phyloP scores from a whole-genome alignment of 2,329 filamentous ascomycete species.

The Fusarium camptoceras region DNA sequence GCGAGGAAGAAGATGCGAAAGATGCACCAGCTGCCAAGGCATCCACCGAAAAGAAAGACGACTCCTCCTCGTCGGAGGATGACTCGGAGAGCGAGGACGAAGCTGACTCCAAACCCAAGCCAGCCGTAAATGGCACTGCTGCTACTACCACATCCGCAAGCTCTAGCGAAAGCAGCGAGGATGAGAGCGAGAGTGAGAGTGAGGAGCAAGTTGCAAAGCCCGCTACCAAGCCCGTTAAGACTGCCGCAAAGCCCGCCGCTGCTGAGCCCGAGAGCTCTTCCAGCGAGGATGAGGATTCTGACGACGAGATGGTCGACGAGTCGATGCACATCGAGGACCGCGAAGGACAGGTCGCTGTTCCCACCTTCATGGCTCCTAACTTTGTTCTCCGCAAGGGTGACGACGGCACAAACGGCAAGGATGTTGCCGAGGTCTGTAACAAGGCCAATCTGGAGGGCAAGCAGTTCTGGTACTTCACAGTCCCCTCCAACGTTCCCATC shows the following conservation, averaged over 20 bases:
- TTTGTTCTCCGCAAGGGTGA: slow-evolving; percentile 65
- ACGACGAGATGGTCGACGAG: slow-evolving; percentile 53
- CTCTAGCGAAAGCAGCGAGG: slow-evolving; percentile 44
- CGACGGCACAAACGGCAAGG: slow-evolving; percentile 54
- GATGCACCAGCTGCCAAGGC: slow-evolving; percentile 33
- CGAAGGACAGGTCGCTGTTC: slow-evolving; percentile 54
- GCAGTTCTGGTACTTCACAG: slow-evolving; percentile 84
- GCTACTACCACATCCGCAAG: slow-evolving; percentile 34
- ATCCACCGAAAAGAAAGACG: slow-evolving; percentile 23
- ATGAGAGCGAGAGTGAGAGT: slow-evolving; percentile 37
- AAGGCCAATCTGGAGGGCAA: slow-evolving; percentile 73
- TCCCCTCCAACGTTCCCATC: slow-evolving; percentile 76
- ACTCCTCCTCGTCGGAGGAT: slow-evolving; percentile 45
- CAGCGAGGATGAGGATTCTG: slow-evolving; percentile 46
- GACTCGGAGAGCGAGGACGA: slow-evolving; percentile 48
- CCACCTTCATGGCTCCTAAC: slow-evolving; percentile 62
- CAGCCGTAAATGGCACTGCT: slow-evolving; percentile 30
- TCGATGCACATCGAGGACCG: slow-evolving; percentile 56
- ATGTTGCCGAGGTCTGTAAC: slow-evolving; percentile 67
- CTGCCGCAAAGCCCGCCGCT: slow-evolving; percentile 29
- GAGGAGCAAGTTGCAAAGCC: slow-evolving; percentile 35
- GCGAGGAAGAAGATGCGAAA: slow-evolving; percentile 43
- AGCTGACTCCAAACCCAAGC: slow-evolving; percentile 32
- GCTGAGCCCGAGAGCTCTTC: slow-evolving; percentile 36
- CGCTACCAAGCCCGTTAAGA: slow-evolving; percentile 21